Base-by-base conservation (phyloP, 768 basidiomycete genomes). In the Plicaturopsis crispa region DNA sequence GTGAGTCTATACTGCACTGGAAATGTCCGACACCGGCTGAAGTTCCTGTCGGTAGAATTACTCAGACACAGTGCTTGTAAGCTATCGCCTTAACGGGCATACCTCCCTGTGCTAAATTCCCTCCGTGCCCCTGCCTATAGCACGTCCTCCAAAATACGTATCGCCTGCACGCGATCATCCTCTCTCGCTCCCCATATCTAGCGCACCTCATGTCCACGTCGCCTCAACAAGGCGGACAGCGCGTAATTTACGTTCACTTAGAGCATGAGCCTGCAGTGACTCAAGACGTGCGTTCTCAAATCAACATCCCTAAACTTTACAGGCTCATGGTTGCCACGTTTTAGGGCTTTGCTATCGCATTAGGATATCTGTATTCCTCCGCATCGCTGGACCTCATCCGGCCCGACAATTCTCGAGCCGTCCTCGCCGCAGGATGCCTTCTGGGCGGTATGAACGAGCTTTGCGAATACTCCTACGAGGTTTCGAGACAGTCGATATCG, bases 371-470 rank as follows among this genome's bases (percentile, higher is more conserved):
- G 35, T 86, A 86, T 59, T 89, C 84, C 35, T 73, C 78, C 42
- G 65, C 78, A 43, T 83, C 84, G 35, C 60, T 86, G 47, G 73
- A 65, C 52, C 60, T 78, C 43, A 70, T 93, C 48, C 74, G 72
- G 50, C 73, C 84, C 36, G 73, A 79, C 52, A 92, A 92, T 61
- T 84, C 88, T 40, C 79, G 88, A 53, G 80, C 78, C 14, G 84
- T 90, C 26, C 77, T 94, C 35, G 86, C 89, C 33, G 84, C 88
- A 32, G 84, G 83, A 11, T 87, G 80, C 59, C 67, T 90, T 23
- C 73, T 92, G 32, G 87, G 86, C 37, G 88, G 86, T 31, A 84
- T 92, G 84, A 78, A 89, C 32, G 86, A 92, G 24, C 66, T 93
- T 24, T 84, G 80, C 59, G 71, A 71, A 46, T 81, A 81, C 51